Conservation (phyloP, 305 asterid genomes). For the Ilex paraguariensis region DNA sequence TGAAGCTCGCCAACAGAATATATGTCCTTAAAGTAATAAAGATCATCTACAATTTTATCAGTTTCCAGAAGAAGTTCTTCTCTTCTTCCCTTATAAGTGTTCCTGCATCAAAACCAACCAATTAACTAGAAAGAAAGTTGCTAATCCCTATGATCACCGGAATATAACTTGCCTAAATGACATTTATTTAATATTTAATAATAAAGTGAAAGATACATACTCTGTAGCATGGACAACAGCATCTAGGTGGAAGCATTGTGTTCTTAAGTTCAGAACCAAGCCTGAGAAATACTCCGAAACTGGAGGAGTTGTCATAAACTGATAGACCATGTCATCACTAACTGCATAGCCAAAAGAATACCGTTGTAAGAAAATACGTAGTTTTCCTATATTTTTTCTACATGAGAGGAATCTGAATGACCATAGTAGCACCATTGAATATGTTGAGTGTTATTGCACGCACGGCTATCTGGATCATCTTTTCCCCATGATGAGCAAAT, state of each 20-base stretch:
- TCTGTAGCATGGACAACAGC: slow-evolving; percentile 7
- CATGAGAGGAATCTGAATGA: too few species aligned
- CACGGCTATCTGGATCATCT: slow-evolving; percentile 22
- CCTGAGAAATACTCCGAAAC: slow-evolving; percentile 14
- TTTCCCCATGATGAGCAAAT: slow-evolving; percentile 18
- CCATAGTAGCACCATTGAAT: slow-evolving; percentile 6
- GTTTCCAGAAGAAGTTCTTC: slow-evolving; percentile 13
- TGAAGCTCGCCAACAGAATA: slow-evolving; percentile 10
- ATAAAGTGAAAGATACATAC: neutral
- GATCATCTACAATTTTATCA: slow-evolving; percentile 15
- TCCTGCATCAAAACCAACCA: slow-evolving; percentile 7
- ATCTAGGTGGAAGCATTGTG: slow-evolving; percentile 13
- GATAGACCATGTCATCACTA: slow-evolving; percentile 17
- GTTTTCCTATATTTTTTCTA: neutral
- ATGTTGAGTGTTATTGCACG: slow-evolving; percentile 20
- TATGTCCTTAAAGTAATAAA: slow-evolving; percentile 19
- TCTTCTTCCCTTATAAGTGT: slow-evolving; percentile 3
- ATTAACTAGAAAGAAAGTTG: neutral
- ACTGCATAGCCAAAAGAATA: slow-evolving; percentile 11
- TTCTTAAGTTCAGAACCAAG: slow-evolving; percentile 11
- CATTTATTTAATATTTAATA: too few species aligned
- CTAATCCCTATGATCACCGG: neutral
- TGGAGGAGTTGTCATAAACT: slow-evolving; percentile 16
- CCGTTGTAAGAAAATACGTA: neutral
- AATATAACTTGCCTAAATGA: neutral